Conservation (phyloP, 2,329 filamentous ascomycete species). For the Macrophomina tecta region DNA sequence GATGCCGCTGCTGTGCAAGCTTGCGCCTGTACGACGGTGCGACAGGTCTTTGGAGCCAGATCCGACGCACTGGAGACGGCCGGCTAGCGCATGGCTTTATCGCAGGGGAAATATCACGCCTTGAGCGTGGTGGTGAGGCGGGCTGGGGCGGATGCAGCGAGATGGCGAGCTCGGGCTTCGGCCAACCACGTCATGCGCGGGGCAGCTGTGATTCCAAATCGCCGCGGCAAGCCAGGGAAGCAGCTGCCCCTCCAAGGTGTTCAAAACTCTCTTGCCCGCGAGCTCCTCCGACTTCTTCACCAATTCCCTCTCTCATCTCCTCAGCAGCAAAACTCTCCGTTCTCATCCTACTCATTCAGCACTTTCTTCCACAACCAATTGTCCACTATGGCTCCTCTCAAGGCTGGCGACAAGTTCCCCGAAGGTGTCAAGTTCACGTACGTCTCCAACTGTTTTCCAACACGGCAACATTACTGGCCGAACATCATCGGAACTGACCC, state of each 20-base stretch:
- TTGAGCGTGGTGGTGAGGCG: conserved; percentile 15
- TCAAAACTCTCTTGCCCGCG: conserved; percentile 13
- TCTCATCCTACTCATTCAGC: not conserved
- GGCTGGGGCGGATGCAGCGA: not conserved
- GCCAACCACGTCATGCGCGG: conserved; percentile 26
- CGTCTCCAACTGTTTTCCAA: conserved; percentile 37
- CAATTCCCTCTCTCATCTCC: not conserved
- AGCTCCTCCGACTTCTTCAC: not conserved
- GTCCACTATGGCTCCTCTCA: conserved; percentile 67
- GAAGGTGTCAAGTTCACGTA: conserved; percentile 77
- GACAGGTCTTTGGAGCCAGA: not conserved
- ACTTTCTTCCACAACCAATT: conserved; percentile 6
- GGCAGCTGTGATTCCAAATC: conserved; percentile 26
- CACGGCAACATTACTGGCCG: not conserved
- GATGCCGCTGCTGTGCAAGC: not conserved
- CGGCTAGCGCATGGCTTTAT: not conserved
- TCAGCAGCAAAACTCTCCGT: not conserved
- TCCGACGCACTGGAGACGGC: not conserved
- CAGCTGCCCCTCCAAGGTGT: conserved; percentile 28
- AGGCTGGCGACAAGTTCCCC: conserved; percentile 84
- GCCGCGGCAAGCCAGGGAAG: conserved; percentile 5
- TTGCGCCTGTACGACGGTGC: not conserved
- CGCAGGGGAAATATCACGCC: not conserved
- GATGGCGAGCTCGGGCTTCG: conserved; percentile 19
- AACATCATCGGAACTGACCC: not conserved